Evolutionary conservation across 768 basidiomycete species (phyloP).

Genomic region (Russula ochroleuca): DNA sequence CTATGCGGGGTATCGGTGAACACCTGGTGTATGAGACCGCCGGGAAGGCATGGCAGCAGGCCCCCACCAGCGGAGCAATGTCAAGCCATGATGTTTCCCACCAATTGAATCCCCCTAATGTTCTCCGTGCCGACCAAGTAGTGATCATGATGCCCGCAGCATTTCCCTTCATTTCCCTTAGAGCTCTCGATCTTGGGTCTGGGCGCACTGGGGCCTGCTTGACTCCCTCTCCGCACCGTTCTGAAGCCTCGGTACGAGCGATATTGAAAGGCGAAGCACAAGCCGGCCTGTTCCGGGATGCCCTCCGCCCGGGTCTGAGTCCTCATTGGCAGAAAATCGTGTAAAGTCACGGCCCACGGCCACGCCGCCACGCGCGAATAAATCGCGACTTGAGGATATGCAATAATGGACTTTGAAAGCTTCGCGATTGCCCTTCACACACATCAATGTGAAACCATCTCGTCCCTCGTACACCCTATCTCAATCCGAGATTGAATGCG

Average conservation of each 20-base stretch:
- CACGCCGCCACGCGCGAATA: too few species aligned
- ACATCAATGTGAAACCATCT: too few species aligned
- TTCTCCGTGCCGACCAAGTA: neutral
- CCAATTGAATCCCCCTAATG: neutral
- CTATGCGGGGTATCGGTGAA: neutral
- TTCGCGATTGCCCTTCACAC: neutral
- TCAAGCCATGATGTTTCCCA: neutral
- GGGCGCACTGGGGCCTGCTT: neutral
- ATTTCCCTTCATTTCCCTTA: neutral
- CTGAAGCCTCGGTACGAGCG: too few species aligned
- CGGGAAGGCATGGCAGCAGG: neutral
- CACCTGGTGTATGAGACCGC: neutral
- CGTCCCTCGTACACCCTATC: neutral
- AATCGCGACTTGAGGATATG: too few species aligned
- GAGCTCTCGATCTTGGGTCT: neutral
- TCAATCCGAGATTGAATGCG: neutral
- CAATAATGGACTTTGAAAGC: too few species aligned
- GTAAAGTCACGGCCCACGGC: too few species aligned
- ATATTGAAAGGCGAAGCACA: neutral
- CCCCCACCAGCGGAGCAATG: neutral
- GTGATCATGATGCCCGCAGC: too few species aligned
- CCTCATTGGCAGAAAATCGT: neutral
- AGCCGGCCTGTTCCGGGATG: neutral
- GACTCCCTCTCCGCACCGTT: too few species aligned
- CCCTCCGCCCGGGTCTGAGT: slow-evolving; percentile 1